Conservation (phyloP, 2,329 filamentous ascomycete species). For the Sporothrix sp. region DNA sequence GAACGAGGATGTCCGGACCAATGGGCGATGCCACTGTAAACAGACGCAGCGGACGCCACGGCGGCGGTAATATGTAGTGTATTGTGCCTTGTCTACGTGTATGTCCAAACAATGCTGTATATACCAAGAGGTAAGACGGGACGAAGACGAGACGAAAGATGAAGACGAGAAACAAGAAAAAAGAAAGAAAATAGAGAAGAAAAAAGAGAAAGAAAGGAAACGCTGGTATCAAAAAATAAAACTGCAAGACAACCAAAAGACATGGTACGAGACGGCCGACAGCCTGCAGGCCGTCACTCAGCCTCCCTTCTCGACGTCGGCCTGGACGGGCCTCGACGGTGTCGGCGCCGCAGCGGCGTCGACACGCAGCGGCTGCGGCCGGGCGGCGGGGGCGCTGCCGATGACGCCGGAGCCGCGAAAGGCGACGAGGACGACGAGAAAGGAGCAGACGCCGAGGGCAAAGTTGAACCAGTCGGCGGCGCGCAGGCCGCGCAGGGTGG, state of each 20-base stretch:
- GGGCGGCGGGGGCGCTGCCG: conserved; percentile 23
- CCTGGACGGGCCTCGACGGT: neutral
- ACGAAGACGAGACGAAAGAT: no score
- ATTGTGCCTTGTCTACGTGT: no score
- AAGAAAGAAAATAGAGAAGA: neutral
- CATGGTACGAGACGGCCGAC: neutral
- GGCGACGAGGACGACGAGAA: conserved; percentile 35
- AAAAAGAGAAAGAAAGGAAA: neutral
- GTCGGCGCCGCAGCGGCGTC: neutral
- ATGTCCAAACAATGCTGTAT: no score
- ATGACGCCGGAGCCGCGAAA: conserved; percentile 46
- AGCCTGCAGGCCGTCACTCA: no score
- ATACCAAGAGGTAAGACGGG: no score
- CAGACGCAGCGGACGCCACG: no score
- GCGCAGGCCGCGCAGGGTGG: conserved; percentile 39
- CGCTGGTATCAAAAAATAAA: neutral
- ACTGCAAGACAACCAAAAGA: neutral
- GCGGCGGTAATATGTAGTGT: no score
- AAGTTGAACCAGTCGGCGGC: conserved; percentile 45
- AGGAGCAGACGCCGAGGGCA: conserved; percentile 34
- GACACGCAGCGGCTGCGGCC: neutral
- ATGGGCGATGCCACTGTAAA: no score
- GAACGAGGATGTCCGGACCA: neutral
- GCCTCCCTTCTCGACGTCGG: neutral
- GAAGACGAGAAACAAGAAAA: no score